A percentile compares a stretch with the other conserved stretches of the same genome.
Conservation (phyloP, 306 rosid species). For the Quercus dentata region DNA sequence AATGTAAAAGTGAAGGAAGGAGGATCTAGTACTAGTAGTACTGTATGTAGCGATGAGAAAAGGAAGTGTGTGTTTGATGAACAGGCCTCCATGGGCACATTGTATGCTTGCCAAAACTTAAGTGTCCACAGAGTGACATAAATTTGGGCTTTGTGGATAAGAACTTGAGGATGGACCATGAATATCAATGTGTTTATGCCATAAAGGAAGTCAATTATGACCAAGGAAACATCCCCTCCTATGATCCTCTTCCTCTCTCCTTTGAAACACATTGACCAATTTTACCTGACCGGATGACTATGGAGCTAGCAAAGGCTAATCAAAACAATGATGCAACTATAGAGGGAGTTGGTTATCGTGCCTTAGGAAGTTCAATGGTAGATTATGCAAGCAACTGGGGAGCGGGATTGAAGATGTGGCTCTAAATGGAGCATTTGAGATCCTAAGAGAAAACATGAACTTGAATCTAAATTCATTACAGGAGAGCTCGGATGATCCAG, state of each 20-base stretch:
- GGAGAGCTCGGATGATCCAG: constrained; percentile 16
- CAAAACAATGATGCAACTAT: neutral
- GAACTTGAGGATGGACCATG: constrained; percentile 32
- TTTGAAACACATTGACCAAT: constrained; percentile 7
- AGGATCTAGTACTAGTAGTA: neutral
- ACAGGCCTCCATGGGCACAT: neutral
- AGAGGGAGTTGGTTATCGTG: neutral
- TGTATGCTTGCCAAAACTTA: constrained; percentile 23
- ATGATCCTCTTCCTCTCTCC: constrained; percentile 2
- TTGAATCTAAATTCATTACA: constrained; percentile 14
- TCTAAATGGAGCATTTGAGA: constrained; percentile 21
- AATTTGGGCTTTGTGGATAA: constrained; percentile 30
- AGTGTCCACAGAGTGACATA: constrained; percentile 25
- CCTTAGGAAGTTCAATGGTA: constrained; percentile 3
- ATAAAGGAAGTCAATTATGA: neutral
- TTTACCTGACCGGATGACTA: constrained; percentile 44
- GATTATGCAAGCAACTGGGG: constrained; percentile 33
- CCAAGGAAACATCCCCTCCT: neutral
- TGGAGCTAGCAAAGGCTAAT: constrained; percentile 31
- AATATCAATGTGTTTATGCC: constrained; percentile 17
- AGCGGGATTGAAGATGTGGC: constrained; percentile 18
- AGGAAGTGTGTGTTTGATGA: constrained; percentile 32
- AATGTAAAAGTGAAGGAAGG: neutral
- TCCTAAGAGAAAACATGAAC: constrained; percentile 6
- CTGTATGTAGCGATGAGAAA: constrained; percentile 17